These are phyloP conservation scores for Diplotaxis tenuifolia DNA, from an alignment of 345 rosid species.

Conservation along the genomic window DNA sequence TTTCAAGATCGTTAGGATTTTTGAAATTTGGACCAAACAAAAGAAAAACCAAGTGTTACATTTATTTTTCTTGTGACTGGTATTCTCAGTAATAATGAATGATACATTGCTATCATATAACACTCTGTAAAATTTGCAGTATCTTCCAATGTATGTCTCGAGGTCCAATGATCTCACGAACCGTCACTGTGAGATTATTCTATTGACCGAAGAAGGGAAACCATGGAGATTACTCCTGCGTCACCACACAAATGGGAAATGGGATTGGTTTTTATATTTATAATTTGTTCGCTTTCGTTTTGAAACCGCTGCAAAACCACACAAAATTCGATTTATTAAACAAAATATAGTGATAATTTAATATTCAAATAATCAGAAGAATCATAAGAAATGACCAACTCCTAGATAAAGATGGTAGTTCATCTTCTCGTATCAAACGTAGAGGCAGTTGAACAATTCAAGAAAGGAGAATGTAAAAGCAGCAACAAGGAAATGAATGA, in stretches of 20 bases:
- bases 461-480: conserved; percentile 1
- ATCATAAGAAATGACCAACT: not conserved
- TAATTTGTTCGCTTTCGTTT: not conserved
- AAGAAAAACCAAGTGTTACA: too few species aligned
- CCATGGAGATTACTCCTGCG: too few species aligned
- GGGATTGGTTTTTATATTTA: too few species aligned
- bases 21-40: too few species aligned
- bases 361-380: not conserved
- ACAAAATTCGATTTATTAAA: not conserved
- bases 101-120: too few species aligned
- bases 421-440: conserved; percentile 31
- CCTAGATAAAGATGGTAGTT: conserved; percentile 11
- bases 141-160: not conserved
- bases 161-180: conserved; percentile 14
- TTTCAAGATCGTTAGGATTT: too few species aligned
- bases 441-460: conserved; percentile 25
- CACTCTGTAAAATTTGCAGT: not conserved
- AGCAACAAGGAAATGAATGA: not conserved
- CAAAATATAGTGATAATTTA: not conserved
- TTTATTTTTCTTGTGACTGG: too few species aligned
- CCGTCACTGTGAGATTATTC: conserved; percentile 1
- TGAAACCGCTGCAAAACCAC: not conserved
- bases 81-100: too few species aligned
- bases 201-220: conserved; percentile 1
- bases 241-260: too few species aligned